Percentiles rank a stretch among this genome's conserved stretches.
phyloP scores from a whole-genome alignment of 1,139 yeast species.

The Schizosaccharomyces versatilis region DNA sequence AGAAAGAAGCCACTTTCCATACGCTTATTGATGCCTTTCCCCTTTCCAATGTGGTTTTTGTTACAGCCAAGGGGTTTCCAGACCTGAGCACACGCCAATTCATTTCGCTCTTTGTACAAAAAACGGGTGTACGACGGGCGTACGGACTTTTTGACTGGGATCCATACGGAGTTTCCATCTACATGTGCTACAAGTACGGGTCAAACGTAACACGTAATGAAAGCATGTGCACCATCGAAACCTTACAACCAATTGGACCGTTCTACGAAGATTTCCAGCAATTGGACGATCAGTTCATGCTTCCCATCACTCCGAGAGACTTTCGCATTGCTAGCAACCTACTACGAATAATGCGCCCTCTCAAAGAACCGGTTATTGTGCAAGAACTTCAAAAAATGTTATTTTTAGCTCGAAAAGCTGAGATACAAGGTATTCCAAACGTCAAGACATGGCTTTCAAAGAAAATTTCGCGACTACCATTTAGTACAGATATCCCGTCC shows the following conservation, averaged over 20 bases:
- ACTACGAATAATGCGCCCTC: not conserved
- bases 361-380: not conserved
- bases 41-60: not conserved
- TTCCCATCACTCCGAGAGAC: not conserved
- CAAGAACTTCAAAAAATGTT: not conserved
- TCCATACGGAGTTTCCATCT: not conserved
- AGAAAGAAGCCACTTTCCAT: not conserved
- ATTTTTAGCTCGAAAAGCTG: not conserved
- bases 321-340: not conserved
- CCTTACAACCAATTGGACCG: not conserved
- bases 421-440: not conserved
- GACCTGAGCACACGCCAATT: not conserved
- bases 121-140: not conserved
- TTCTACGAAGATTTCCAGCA: not conserved
- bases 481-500: not conserved
- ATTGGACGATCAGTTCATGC: not conserved
- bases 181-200: not conserved
- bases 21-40: not conserved
- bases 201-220: not conserved
- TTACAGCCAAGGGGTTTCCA: not conserved
- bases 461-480: not conserved
- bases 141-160: constrained; percentile 1
- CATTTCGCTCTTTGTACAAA: not conserved
- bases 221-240: not conserved
- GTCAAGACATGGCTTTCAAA: not conserved